Evolutionary conservation across 2,329 filamentous ascomycete species (phyloP).

Genomic region (Aspergillus hiratsukae): DNA sequence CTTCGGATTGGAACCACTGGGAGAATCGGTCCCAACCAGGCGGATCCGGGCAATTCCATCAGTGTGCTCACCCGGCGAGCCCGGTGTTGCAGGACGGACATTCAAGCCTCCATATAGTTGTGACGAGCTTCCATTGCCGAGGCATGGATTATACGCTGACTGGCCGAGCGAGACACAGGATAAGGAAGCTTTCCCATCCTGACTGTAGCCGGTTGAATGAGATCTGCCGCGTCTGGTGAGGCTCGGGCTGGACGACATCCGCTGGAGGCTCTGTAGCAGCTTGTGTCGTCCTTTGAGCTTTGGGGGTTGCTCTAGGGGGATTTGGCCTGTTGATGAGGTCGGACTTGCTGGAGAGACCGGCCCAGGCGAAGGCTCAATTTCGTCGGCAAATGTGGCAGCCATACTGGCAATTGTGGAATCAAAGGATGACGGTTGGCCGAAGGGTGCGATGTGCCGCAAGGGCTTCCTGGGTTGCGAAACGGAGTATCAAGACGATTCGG

Average conservation of each 20-base stretch:
- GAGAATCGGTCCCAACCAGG: conserved; percentile 48
- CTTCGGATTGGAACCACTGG: conserved; percentile 34
- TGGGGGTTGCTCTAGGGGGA: conserved; percentile 39
- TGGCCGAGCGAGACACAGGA: conserved; percentile 61
- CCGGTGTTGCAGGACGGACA: conserved; percentile 52
- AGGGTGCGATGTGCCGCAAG: not conserved
- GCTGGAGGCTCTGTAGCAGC: conserved; percentile 68
- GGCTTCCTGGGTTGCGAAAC: not conserved
- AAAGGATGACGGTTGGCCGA: not conserved
- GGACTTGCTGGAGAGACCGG: conserved; percentile 32
- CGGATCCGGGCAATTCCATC: conserved; percentile 54
- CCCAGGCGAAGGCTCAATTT: conserved; percentile 29
- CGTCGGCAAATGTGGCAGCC: conserved; percentile 26
- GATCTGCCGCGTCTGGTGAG: conserved; percentile 60
- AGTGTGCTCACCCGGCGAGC: conserved; percentile 45
- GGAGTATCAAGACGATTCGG: not conserved
- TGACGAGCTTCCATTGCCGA: conserved; percentile 52
- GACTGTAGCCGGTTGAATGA: conserved; percentile 64
- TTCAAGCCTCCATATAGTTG: conserved; percentile 55
- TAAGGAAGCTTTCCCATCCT: conserved; percentile 57
- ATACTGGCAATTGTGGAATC: conserved; percentile 18
- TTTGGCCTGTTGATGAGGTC: conserved; percentile 29
- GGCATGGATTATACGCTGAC: conserved; percentile 49
- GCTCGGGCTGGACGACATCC: conserved; percentile 76
- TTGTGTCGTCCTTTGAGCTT: conserved; percentile 67